Base-by-base conservation (phyloP, 129 eudicot species). In the Arctium minus region DNA sequence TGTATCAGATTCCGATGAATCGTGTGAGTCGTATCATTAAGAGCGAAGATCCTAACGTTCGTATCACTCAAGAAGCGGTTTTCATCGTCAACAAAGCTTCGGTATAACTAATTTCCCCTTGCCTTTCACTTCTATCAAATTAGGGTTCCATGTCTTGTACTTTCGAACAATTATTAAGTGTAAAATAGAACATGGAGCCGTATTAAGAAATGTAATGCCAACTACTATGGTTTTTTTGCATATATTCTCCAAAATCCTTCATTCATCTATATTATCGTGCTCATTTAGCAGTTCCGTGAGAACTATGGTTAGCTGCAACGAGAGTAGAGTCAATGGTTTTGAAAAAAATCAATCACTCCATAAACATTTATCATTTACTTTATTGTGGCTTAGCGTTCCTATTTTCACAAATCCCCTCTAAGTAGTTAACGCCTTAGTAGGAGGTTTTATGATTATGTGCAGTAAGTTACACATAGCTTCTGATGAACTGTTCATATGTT, bases 31-130 rank as follows among this genome's bases (percentile, higher is more conserved):
- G 91, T 39, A 94, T 94, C 31, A 74, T 91, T 7, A 92, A 83
- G 90, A 88, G 87, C 36, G 97, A 89, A 70, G 89, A 78, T 81
- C 72, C 91, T 46, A 89, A 88, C 53, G 1, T 79, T 73, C 88
- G 88, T 18, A 86, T 91, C 77, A 75, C 91, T 71, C 90, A 88
- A 9, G 98, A 94, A 74, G 96, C 98, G 22, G 86, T 88, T 80
- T 90, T 88, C 85, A 75, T 91, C 81, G 78, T 92, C 75, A 94
- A 94, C 75, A 92, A 88, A 90, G 97, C 97, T 76, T 76, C 94
- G 89, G 98, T 94, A 90, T 79, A 80, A 1, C 40, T 70, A 33
- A 18, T 50, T 79, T 40, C 48, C 48, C 22, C 44, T 77, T 3
- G 1, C 17, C 8, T 65, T 73, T 56, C 3, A 31, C 27, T 56